Conservation (phyloP, 129 eudicot genomes). For the Logfia minima region DNA sequence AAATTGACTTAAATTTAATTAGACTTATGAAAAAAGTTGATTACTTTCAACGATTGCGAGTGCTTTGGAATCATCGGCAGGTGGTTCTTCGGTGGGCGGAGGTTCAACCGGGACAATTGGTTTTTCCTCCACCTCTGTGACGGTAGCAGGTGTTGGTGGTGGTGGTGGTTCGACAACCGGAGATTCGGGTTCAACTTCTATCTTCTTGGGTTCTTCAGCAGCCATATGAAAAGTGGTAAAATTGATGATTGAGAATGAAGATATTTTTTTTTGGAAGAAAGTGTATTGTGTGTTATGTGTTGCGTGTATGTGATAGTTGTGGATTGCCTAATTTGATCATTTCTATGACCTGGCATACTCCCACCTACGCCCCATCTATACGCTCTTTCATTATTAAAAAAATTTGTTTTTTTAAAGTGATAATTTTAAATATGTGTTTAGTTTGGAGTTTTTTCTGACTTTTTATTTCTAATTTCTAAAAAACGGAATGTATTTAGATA, state of each 20-base stretch:
- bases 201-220: conserved; percentile 57
- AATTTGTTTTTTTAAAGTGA: too few species aligned
- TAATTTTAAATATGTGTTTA: too few species aligned
- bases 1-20: background rate
- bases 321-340: background rate
- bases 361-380: background rate
- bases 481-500: too few species aligned
- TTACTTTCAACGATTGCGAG: conserved; percentile 64
- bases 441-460: too few species aligned
- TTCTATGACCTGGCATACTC: conserved; percentile 1
- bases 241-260: conserved; percentile 34
- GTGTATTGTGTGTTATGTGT: background rate
- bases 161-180: conserved; percentile 40
- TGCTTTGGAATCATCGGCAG: conserved; percentile 65
- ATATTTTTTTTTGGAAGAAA: background rate
- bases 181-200: conserved; percentile 51
- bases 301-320: background rate
- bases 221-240: conserved; percentile 65
- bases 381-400: background rate
- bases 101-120: conserved; percentile 45
- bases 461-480: too few species aligned
- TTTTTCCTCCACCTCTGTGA: conserved; percentile 60
- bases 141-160: conserved; percentile 20
- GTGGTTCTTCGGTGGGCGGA: conserved; percentile 47
- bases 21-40: background rate